Conservation (phyloP, 1,284 basidiomycete genomes). For the Hypsizygus ulmarius region DNA sequence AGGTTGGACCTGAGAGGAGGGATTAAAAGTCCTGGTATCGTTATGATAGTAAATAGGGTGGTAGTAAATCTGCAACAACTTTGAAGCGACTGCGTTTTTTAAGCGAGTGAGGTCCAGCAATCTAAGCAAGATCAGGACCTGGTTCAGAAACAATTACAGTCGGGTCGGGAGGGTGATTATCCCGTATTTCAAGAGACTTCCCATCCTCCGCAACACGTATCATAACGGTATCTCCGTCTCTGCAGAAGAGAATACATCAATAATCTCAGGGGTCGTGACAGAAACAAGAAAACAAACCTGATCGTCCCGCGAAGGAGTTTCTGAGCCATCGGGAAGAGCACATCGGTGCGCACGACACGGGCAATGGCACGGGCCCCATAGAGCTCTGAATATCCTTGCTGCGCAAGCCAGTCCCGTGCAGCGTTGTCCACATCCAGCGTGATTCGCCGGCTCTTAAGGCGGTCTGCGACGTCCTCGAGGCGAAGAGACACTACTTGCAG, state of each 20-base stretch:
- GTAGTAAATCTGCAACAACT: too few species aligned
- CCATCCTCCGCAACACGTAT: conserved; percentile 49
- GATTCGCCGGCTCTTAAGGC: conserved; percentile 68
- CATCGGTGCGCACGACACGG: conserved; percentile 73
- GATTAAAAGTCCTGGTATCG: too few species aligned
- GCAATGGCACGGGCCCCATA: conserved; percentile 88
- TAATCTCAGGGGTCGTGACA: neutral
- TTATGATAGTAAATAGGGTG: too few species aligned
- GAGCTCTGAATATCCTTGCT: conserved; percentile 79
- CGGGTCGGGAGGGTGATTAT: conserved; percentile 56
- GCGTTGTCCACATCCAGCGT: conserved; percentile 65
- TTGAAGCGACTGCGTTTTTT: too few species aligned
- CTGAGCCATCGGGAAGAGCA: conserved; percentile 76
- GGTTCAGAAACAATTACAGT: conserved; percentile 16
- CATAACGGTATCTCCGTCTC: conserved; percentile 62
- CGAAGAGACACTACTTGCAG: conserved; percentile 77
- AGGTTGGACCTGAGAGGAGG: too few species aligned
- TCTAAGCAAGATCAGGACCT: conserved; percentile 6
- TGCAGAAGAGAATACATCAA: conserved; percentile 19
- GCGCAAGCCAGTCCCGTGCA: conserved; percentile 73
- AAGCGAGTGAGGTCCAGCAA: neutral
- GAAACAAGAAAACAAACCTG: conserved; percentile 43
- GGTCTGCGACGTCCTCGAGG: conserved; percentile 68
- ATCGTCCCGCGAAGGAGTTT: conserved; percentile 75
- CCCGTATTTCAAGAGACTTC: conserved; percentile 47